Evolutionary conservation across 2,329 filamentous ascomycete genomes (phyloP).

Genomic region (Colletotrichum tropicicola): DNA sequence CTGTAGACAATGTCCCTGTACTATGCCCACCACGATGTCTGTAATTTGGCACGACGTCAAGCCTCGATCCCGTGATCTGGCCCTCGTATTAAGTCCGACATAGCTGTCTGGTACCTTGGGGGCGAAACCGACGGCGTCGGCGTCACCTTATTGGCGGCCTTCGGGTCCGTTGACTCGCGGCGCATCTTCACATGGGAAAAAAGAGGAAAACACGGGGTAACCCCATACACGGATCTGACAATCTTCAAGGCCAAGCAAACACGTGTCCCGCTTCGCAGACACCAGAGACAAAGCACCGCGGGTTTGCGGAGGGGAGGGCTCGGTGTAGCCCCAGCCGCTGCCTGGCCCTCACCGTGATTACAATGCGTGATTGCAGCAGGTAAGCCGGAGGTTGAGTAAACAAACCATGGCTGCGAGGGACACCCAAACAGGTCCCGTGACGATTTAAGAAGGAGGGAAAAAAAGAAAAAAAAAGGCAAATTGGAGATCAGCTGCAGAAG

Average conservation of each 20-base stretch:
- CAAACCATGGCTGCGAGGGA: not conserved
- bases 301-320: not conserved
- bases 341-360: too few species aligned
- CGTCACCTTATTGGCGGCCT: not conserved
- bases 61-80: too few species aligned
- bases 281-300: too few species aligned
- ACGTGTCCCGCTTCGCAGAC: slow-evolving; percentile 10
- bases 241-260: slow-evolving; percentile 5
- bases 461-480: not conserved
- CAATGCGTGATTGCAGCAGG: not conserved
- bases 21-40: not conserved
- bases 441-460: not conserved
- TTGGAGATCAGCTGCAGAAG: slow-evolving; percentile 17
- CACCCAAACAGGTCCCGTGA: not conserved
- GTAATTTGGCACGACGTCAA: not conserved
- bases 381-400: not conserved
- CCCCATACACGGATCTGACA: not conserved
- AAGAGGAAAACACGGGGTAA: slow-evolving; percentile 4
- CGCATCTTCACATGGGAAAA: slow-evolving; percentile 24
- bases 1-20: not conserved
- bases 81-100: not conserved
- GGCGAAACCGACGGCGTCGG: not conserved
- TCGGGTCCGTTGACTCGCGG: slow-evolving; percentile 21
- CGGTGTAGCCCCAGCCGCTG: too few species aligned
- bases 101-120: not conserved